phyloP scores from a whole-genome alignment of 2,329 filamentous ascomycete species.

The Verticillium nubilum region DNA sequence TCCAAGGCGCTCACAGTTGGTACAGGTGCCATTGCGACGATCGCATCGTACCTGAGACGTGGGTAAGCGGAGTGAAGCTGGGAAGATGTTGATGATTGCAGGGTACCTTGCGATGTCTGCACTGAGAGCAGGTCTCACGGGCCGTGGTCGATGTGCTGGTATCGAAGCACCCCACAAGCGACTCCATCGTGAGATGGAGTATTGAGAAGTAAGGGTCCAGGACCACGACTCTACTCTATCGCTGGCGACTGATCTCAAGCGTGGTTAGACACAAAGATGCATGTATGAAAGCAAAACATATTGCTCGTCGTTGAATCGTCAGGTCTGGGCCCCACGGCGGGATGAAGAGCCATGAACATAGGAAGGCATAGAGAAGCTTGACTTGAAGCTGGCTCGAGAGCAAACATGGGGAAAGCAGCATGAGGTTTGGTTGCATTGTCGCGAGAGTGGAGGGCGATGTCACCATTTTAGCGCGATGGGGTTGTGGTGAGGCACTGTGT shows the following conservation, averaged over 20 bases:
- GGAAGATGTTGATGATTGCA: neutral
- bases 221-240: too few species aligned
- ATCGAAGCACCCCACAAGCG: slow-evolving; percentile 13
- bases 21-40: slow-evolving; percentile 20
- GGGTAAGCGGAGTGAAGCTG: neutral
- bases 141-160: slow-evolving; percentile 3
- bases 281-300: neutral
- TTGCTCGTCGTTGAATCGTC: neutral
- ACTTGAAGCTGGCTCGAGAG: neutral
- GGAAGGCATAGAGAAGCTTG: neutral
- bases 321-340: neutral
- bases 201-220: neutral
- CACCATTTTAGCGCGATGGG: neutral
- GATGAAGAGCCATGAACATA: neutral
- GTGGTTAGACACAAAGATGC: neutral
- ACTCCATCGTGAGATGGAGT: slow-evolving; percentile 9
- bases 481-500: neutral
- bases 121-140: slow-evolving; percentile 18
- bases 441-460: neutral
- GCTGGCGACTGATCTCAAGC: too few species aligned
- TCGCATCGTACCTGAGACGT: slow-evolving; percentile 20
- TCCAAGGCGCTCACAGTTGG: slow-evolving; percentile 25
- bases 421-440: neutral
- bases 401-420: neutral
- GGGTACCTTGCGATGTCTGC: slow-evolving; percentile 14